Evolutionary conservation across 352 stramenopile species (phyloP), one percentile per base, ranked within the genome.

Genomic region (Peronospora belbahrii): DNA sequence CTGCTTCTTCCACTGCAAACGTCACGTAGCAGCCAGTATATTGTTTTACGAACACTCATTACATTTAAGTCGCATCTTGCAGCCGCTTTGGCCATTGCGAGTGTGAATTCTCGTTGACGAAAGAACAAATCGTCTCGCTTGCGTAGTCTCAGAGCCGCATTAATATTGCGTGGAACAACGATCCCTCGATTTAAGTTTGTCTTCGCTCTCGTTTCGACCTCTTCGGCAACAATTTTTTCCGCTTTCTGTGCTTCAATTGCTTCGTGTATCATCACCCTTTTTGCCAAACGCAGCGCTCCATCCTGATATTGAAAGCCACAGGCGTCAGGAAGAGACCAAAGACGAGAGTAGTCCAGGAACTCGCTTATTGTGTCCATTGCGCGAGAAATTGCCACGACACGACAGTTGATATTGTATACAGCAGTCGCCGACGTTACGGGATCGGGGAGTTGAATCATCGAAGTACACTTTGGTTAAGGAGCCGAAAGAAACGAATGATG

Each of bases 21-120:
- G 57, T 70, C 6, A 67, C 56, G 30, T 58, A 70, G 25, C 58
- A 67, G 0, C 36, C 52, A 24, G 62, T 45, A 43, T 62, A 65
- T n/a, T 51, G 42, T 0, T 33, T 31, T 0, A 63, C 43, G 2
- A 72, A 40, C 62, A 58, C 66, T 54, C 19, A 72, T 45, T 20
- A 73, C 23, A 5, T 40, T 25, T 45, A 70, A 48, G n/a, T 62
- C 22, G 2, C 62, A 59, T 37, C 60, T 50, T 2, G 50, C 53
- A 6, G 62, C 56, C 2, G 62, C 62, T n/a, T 52, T 41, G 9
- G 50, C 45, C 59, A 66, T 59, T 10, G 33, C 51, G 11, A 59
- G 28, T 10, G 63, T 69, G 36, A 67, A 62, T 23, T 43, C 46
- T 32, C 53, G 42, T 40, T 67, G 62, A 3, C 36, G 36, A 25